Evolutionary conservation across 768 basidiomycete genomes (phyloP), one percentile per base, ranked within the genome.

Genomic region (Auriscalpium microsporum): DNA sequence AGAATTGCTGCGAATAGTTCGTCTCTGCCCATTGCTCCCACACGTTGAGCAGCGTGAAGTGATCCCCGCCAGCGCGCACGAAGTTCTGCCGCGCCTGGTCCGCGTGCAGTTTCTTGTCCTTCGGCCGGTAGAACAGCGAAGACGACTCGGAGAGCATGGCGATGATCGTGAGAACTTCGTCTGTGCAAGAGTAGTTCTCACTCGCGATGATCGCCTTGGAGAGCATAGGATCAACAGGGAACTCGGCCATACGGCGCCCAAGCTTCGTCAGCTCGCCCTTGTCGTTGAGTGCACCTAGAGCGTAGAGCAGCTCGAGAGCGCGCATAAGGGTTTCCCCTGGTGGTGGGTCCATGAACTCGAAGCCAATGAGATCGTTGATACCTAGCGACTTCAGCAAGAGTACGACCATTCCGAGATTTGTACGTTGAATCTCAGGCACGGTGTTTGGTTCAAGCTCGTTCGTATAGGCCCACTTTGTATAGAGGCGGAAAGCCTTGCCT

Each of bases 21-120:
- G 94, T 91, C 59, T 99, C 96, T 17, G 90, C 90, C 96, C 96
- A 99, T 66, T 97, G 94, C 68, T 97, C 94, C 88, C 94, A 98
- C 11, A 98, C 92, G 67, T 98, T 98, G 28, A 99, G 78, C 21
- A 99, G 71, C 7, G 95, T 98, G 67, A 98, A 99, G 72, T 98
- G 96, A 65, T 99, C 96, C 21, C 96, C 96, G 33, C 96, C 95
- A 0, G 90, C 76, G 49, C 92, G 91, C 56, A 94, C 85, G 67
- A 99, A 99, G 68, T 97, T 98, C 69, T 95, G 90, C 55, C 95
- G 82, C 4, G 96, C 96, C 73, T 97, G 94, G 65, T 99, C 95
- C 13, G 96, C 96, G 64, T 98, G 92, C 50, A 94, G 72, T 66
- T 93, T 94, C 76, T 98, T 99, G 75, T 97, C 95, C 73, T 98